Evolutionary conservation across 1,139 yeast genomes (phyloP), one percentile per base, ranked within the genome.

Genomic region (Meyerozyma athensensis): DNA sequence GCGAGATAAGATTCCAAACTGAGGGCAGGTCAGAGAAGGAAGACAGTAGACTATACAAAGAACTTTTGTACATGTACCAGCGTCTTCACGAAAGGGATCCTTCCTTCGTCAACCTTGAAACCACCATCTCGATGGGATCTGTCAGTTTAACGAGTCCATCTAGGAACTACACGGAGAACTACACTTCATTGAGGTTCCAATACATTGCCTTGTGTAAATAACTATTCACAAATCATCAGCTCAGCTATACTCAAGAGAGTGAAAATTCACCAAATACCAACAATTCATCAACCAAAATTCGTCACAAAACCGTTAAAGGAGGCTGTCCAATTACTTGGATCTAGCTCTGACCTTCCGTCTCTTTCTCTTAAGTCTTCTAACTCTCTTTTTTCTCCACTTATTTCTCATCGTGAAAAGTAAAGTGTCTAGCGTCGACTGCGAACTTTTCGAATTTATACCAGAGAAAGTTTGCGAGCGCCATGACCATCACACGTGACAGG

Each of bases 311-410:
- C 10, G 10, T 16, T 13, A 24, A 13, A 28, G 32, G 32, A 17
- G 19, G 32, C 44, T 62, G 74, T 71, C 77, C 81, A 85, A 77
- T 82, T 82, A 84, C 82, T 84, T 84, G 79, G 92, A 83, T 86
- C 97, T 86, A 75, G 97, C 97, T 86, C 97, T 86, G 65, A 89
- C 96, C 95, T 87, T 87, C 95, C 97, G 95, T 84, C 97, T 85
- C 95, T 89, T 89, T 83, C 96, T 86, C 85, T 89, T 89, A 70
- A 89, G 86, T 86, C 96, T 86, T 86, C 97, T 87, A 76, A 84
- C 95, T 87, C 97, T 87, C 95, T 89, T 89, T 85, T 89, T 89
- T 86, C 96, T 87, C 97, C 96, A 86, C 82, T 84, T 84, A 75
- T 81, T 78, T 81, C 95, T 83, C 95, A 84, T 84, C 49, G 54